Conservation (phyloP, 257 asterid species). For the Mitragyna speciosa region DNA sequence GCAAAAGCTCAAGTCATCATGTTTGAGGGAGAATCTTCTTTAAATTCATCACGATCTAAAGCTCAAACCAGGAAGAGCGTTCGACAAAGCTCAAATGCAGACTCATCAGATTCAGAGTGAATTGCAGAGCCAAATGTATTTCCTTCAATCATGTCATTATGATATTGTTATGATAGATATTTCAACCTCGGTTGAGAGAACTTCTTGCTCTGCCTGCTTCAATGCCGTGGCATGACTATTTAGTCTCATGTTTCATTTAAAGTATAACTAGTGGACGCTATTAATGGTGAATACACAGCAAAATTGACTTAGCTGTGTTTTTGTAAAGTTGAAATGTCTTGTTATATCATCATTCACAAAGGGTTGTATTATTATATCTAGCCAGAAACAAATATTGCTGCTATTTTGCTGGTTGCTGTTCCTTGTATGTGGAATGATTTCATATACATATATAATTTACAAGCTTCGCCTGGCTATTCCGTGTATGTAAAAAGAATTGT, state of each 20-base stretch:
- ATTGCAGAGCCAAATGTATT: neutral
- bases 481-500: too few species aligned
- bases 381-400: neutral
- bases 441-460: neutral
- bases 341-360: neutral
- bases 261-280: neutral
- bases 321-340: neutral
- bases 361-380: neutral
- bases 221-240: neutral
- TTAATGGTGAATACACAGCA: neutral
- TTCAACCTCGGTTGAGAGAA: neutral
- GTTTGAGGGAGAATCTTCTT: conserved; percentile 74
- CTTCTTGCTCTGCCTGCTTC: neutral
- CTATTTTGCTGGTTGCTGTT: neutral
- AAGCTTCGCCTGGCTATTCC: neutral
- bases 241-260: neutral
- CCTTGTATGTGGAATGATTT: neutral
- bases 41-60: conserved; percentile 49
- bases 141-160: neutral
- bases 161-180: neutral
- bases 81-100: conserved; percentile 65
- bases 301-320: neutral
- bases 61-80: conserved; percentile 60
- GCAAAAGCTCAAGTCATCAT: conserved; percentile 71
- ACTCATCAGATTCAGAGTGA: conserved; percentile 82